Base-by-base conservation (phyloP, 768 basidiomycete species). In the Chlorophyllum brunneum region DNA sequence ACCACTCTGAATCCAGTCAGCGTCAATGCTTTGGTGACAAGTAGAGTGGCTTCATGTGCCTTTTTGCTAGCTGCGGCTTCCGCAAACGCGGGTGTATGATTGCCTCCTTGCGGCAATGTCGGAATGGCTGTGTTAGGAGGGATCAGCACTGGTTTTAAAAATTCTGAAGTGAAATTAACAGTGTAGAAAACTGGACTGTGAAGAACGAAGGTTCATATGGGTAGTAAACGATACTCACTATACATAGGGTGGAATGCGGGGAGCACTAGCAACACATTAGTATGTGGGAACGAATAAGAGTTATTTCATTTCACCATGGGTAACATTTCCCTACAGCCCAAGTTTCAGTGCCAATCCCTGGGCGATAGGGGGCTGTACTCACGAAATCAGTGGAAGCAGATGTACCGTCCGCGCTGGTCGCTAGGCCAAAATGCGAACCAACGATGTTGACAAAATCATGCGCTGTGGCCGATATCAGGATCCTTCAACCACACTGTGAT, bases 371-470 rank as follows among this genome's bases (percentile, higher is more conserved):
- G 43, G 38, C 38, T 5, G 44, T 29, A 72, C 86, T 70, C 56
- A 89, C 88, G 64, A 90, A 89, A 65, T 91, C 88, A 7, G 88
- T 88, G 4, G 86, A 89, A 2, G 85, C 87, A 15, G 79, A 70
- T 3, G 73, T 67, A 8, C 61, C 67, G 37, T 48, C 54, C 4
- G 60, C 53, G 4, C 58, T 64, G 2, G 67, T 63, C 27, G 56
- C 58, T 63, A 79, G 60, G 13, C 74, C 78, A 55, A 80, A 85
- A 36, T 66, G 67, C 37, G 59, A 64, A 27, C 66, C 61, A 55
- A 77, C 74, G 18, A 76, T 68, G 49, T 75, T 72, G 47, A 75
- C 67, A 58, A 83, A 83, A 56, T 75, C 76, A 39, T 70, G 69
- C n/a, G 76, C 86, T 87, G 59, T 16, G 23, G 48, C 44, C 20